Evolutionary conservation across 2,329 filamentous ascomycete genomes (phyloP).

Genomic region (Diaporthe humulicola): DNA sequence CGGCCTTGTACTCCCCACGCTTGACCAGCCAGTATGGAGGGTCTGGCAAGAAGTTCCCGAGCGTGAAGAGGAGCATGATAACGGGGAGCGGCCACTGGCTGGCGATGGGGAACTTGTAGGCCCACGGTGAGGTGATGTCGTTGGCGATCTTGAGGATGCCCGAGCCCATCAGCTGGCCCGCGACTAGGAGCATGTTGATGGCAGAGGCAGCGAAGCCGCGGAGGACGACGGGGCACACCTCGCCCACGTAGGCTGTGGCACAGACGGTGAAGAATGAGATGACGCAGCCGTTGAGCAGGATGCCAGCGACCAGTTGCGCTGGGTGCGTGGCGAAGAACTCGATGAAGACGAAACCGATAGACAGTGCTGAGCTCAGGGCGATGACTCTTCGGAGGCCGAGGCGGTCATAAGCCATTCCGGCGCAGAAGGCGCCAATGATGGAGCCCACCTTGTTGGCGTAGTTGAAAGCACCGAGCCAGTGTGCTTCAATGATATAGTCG

Average conservation of each 20-base stretch:
- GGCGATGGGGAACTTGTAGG: constrained; percentile 34
- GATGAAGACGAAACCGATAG: constrained; percentile 58
- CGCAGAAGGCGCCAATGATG: constrained; percentile 34
- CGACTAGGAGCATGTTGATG: constrained; percentile 49
- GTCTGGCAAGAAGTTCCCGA: constrained; percentile 23
- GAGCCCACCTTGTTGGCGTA: constrained; percentile 34
- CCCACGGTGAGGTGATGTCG: constrained; percentile 18
- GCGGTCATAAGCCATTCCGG: constrained; percentile 36
- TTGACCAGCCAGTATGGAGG: constrained; percentile 37
- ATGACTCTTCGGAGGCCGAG: constrained; percentile 47
- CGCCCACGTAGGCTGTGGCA: constrained; percentile 49
- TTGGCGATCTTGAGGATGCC: constrained; percentile 34
- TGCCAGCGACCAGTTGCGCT: constrained; percentile 56
- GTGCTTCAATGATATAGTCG: constrained; percentile 28
- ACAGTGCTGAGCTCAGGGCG: constrained; percentile 44
- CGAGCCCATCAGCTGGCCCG: constrained; percentile 49
- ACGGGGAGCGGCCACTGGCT: constrained; percentile 34
- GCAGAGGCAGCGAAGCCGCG: constrained; percentile 48
- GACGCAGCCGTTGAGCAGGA: constrained; percentile 61
- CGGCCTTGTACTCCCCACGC: constrained; percentile 26
- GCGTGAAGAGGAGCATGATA: constrained; percentile 32
- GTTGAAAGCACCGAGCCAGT: constrained; percentile 36
- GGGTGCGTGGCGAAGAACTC: constrained; percentile 59
- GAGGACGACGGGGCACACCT: constrained; percentile 48
- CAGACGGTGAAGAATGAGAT: constrained; percentile 58